A percentile compares a stretch with the other conserved stretches of the same genome.
phyloP scores from a whole-genome alignment of 2,329 filamentous ascomycete species.

The Neofusicoccum sp. region DNA sequence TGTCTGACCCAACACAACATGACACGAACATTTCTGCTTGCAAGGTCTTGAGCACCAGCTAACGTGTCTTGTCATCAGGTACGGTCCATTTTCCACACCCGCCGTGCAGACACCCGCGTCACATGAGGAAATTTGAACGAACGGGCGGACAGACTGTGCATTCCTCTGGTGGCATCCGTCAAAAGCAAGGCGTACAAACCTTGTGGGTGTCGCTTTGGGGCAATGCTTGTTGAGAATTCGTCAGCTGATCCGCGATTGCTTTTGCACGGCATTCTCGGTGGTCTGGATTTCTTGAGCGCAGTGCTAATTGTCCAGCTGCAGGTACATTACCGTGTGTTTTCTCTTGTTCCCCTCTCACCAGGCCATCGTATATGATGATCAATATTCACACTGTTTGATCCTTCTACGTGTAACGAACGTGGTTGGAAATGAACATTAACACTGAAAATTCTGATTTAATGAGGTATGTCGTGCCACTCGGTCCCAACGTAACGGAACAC shows the following conservation, averaged over 20 bases:
- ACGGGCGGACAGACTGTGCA: slow-evolving; percentile 68
- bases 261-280: slow-evolving; percentile 3
- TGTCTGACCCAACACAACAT: slow-evolving; percentile 56
- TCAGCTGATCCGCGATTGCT: slow-evolving; percentile 56
- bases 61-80: slow-evolving; percentile 10
- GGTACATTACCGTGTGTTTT: slow-evolving; percentile 28
- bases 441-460: slow-evolving; percentile 74
- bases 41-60: slow-evolving; percentile 1
- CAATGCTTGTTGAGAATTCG: slow-evolving; percentile 70
- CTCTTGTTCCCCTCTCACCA: slow-evolving; percentile 31
- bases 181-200: slow-evolving; percentile 66
- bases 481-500: not conserved
- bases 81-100: slow-evolving; percentile 1
- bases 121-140: slow-evolving; percentile 68
- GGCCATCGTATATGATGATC: slow-evolving; percentile 62
- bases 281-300: not conserved
- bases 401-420: slow-evolving; percentile 52
- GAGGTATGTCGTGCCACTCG: slow-evolving; percentile 49
- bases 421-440: slow-evolving; percentile 59
- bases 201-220: slow-evolving; percentile 57
- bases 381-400: slow-evolving; percentile 74
- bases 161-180: slow-evolving; percentile 53
- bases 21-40: slow-evolving; percentile 17
- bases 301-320: slow-evolving; percentile 20
- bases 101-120: slow-evolving; percentile 26